These are phyloP conservation scores for Manihot esculenta DNA, from an alignment of 441 rosid genomes.

Conservation along the genomic window DNA sequence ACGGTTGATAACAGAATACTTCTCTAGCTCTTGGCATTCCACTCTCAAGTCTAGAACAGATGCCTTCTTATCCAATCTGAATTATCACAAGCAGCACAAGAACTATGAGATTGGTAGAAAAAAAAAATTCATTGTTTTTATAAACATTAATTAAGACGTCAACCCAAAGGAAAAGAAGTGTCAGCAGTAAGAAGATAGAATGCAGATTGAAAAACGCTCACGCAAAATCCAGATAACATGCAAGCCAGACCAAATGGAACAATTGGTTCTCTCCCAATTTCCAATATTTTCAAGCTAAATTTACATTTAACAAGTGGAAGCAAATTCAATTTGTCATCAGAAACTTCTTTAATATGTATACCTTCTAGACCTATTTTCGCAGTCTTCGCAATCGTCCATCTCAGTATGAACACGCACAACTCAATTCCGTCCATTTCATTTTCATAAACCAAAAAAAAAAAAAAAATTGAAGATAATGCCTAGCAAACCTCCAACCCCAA, in stretches of 20 bases:
- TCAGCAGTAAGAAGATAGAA: not conserved
- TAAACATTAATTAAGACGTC: not conserved
- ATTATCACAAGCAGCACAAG: conserved; percentile 10
- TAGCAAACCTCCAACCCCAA: too few relatives aligned
- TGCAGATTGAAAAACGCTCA: not conserved
- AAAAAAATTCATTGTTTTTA: not conserved
- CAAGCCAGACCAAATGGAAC: not conserved
- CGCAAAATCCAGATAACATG: conserved; percentile 8
- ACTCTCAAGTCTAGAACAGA: conserved; percentile 66
- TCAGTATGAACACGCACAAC: not conserved
- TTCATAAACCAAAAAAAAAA: not conserved
- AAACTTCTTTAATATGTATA: not conserved
- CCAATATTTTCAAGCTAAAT: not conserved
- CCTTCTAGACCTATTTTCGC: not conserved
- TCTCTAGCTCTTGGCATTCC: conserved; percentile 87
- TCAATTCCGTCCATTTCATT: conserved; percentile 1
- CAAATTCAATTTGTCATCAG: not conserved
- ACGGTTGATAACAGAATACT: conserved; percentile 76
- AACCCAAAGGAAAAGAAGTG: not conserved
- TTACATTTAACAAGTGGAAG: not conserved
- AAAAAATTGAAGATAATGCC: too few relatives aligned
- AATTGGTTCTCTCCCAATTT: not conserved
- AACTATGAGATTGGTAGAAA: not conserved
- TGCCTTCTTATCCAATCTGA: conserved; percentile 71
- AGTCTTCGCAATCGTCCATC: conserved; percentile 8